Base-by-base conservation (phyloP, 2,329 filamentous ascomycete genomes). In the Alternaria sp. region DNA sequence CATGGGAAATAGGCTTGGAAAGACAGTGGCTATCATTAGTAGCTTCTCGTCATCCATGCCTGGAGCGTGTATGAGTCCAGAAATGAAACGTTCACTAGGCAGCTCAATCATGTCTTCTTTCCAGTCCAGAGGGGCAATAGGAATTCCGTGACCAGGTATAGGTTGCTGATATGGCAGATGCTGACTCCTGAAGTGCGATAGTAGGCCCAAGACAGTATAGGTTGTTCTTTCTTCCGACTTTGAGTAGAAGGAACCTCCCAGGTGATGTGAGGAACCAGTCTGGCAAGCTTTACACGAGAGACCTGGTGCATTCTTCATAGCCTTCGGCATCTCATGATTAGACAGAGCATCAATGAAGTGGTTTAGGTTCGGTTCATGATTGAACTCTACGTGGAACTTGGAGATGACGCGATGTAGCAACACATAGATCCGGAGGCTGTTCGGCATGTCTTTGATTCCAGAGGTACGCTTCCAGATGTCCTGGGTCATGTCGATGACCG, bases 401-500 rank as follows among this genome's bases (percentile, higher is more conserved):
- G 82, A 82, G 55, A 84, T 81, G 51, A 88, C 78, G 71, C 90
- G 86, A 69, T 89, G 82, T 40, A 93, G 82, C 9, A 90, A 80
- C 45, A 87, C 83, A 59, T 85, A 85, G 14, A 90, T 81, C 63
- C 87, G 86, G 45, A 91, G 81, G 59, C 84, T 84, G 37, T 84
- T 83, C 13, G 87, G 83, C 14, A 92, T 77, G 50, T 87, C 84
- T 65, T 85, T 85, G 61, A 91, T 80, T 3, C 82, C 81, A 7
- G 82, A 82, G 2, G 88, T 83, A 23, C 80, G 77, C 61, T 84
- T 84, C 89, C 90, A 93, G 34, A 89, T 76, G 24, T 86, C 84
- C 58, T 85, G 82, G 4, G 86, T 84, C 68, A 83, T 82, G 75
- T 77, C 52, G 79, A 80, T 75, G 24, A 77, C 62, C 46, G 72